Evolutionary conservation across 495 filamentous ascomycete genomes (phyloP), one percentile per base, ranked within the genome.

Genomic region (Durotheca rogersii): DNA sequence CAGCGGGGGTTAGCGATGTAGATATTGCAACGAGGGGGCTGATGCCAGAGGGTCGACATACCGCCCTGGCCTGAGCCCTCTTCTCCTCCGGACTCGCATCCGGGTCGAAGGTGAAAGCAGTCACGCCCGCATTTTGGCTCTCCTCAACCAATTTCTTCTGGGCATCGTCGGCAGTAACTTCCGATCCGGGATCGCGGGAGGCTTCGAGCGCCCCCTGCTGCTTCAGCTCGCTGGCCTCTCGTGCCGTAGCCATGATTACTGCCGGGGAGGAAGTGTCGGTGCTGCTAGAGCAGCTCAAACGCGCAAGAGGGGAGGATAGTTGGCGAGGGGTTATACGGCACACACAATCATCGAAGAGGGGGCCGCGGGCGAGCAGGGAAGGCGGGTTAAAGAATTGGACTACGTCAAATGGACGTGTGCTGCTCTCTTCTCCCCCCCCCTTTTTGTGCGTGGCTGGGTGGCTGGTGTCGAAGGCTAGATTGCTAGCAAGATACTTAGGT

Each of bases 101-200:
- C 2, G 93, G 89, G 64, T 97, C 78, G 71, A 96, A 97, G 59
- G 86, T 81, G 66, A 85, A 90, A 41, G 89, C 92, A 6, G 82
- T 74, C 2, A 82, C 78, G 15, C 93, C 93, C 11, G 84, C 85
- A 57, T 85, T 83, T 60, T 77, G 81, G 55, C 84, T 85, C 65
- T 96, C 86, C 4, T 85, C 75, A 19, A 92, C 77, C 34, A 95
- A 71, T 53, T 79, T 78, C 49, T 79, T 71, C 65, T 95, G 81
- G 16, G 85, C 83, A 35, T 80, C 81, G 16, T 86, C 81, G 15
- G 88, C 74, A n/a, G 80, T 80, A 39, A 89, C 81, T 16, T 62
- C 66, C 63, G 80, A 86, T 52, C 85, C 67, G 33, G 87, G 84
- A 64, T 93, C 83, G 43, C 74, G 74, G 4, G 84, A 68, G 23